Percentiles rank a stretch among this genome's conserved stretches.
phyloP scores from a whole-genome alignment of 257 asterid genomes.

The Lithospermum erythrorhizon region DNA sequence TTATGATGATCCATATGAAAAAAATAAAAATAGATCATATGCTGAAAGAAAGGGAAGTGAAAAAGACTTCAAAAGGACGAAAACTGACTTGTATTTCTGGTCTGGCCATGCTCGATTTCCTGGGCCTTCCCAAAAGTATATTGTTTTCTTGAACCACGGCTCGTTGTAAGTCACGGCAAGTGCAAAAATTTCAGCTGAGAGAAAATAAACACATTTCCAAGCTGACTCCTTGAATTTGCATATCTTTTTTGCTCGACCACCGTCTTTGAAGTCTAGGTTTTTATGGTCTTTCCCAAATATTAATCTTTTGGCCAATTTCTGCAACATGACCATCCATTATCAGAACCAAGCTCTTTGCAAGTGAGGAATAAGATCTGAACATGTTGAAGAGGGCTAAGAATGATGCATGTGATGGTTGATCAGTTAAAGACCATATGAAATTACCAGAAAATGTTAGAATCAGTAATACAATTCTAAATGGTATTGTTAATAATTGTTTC shows the following conservation, averaged over 20 bases:
- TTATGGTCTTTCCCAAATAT: conserved; percentile 59
- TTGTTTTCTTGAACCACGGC: conserved; percentile 78
- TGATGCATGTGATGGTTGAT: too few relatives aligned
- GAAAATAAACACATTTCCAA: conserved; percentile 86
- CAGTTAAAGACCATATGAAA: too few relatives aligned
- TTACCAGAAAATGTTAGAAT: too few relatives aligned
- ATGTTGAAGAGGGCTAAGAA: not conserved
- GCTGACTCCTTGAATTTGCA: conserved; percentile 94
- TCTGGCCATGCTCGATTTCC: conserved; percentile 84
- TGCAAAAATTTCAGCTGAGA: conserved; percentile 82
- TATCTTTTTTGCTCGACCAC: conserved; percentile 53
- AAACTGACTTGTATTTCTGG: conserved; percentile 63
- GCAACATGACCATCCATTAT: conserved; percentile 25
- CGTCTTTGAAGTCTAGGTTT: conserved; percentile 33
- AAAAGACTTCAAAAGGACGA: not conserved
- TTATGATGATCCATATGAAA: not conserved
- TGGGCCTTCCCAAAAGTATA: conserved; percentile 85
- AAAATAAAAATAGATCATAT: too few relatives aligned
- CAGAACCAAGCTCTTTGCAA: not conserved
- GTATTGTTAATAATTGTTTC: too few relatives aligned
- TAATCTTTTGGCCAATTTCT: conserved; percentile 61
- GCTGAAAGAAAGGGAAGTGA: not conserved
- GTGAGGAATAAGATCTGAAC: not conserved
- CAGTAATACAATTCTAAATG: too few relatives aligned
- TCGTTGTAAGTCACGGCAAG: conserved; percentile 71